Evolutionary conservation across 345 rosid species (phyloP).

Genomic region (Alliaria petiolata): DNA sequence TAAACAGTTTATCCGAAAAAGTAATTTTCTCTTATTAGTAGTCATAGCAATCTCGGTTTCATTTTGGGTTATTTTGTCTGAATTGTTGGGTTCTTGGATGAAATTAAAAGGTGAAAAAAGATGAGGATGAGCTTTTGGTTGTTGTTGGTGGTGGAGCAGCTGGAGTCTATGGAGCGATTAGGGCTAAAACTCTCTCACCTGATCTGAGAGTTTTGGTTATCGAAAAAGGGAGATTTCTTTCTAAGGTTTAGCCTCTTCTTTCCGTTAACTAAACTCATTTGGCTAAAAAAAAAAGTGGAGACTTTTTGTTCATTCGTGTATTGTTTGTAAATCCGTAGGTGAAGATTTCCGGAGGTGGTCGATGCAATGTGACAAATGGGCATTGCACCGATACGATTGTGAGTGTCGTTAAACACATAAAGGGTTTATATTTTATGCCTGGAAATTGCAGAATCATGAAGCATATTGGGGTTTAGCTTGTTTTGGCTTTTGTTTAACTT

Average conservation of each 20-base stretch:
- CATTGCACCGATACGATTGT: constrained; percentile 67
- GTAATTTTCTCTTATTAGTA: constrained; percentile 8
- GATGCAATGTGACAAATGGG: constrained; percentile 93
- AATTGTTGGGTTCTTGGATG: neutral
- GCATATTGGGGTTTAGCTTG: neutral
- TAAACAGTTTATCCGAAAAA: neutral
- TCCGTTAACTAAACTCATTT: neutral
- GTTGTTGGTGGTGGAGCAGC: constrained; percentile 99
- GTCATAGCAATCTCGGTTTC: neutral
- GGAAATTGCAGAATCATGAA: neutral
- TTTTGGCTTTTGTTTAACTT: neutral
- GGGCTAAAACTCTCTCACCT: constrained; percentile 83
- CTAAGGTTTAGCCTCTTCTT: constrained; percentile 51
- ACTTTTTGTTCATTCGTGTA: neutral
- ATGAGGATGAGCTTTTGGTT: constrained; percentile 57
- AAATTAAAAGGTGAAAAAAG: constrained; percentile 27
- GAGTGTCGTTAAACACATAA: neutral
- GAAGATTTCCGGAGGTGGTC: constrained; percentile 90
- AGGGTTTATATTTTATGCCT: constrained; percentile 3
- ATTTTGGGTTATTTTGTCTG: neutral
- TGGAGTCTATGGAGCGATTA: constrained; percentile 84
- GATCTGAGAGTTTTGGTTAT: constrained; percentile 64
- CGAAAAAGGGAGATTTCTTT: constrained; percentile 83
- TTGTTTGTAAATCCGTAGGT: constrained; percentile 42
- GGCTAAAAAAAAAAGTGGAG: neutral